Base-by-base conservation (phyloP, 352 stramenopile genomes). In the Globisporangium takayamanum region DNA sequence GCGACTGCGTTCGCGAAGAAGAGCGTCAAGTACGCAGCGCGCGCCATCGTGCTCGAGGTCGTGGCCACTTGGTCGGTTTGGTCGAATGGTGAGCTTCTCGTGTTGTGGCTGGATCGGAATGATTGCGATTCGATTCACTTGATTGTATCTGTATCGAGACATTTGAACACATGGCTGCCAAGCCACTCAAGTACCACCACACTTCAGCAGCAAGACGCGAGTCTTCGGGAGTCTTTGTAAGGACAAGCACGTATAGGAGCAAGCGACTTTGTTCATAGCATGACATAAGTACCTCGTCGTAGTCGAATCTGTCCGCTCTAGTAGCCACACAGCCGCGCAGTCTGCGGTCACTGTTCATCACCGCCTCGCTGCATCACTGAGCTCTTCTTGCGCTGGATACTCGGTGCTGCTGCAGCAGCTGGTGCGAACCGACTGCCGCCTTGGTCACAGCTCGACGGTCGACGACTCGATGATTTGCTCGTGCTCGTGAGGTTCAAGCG, bases 1-100 rank as follows among this genome's bases (percentile, higher is more conserved):
- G 58, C 60, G 25, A 73, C 57, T 39, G 79, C 68, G 62, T 70
- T 89, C 50, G 67, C 54, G 67, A 92, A 92, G 76, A 92, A 85
- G 53, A 89, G 74, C 66, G 68, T 67, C n/a, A 86, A 60, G 57
- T 88, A 87, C 52, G 63, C 73, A 10, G 71, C 53, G 30, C 77
- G 73, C 37, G 59, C 59, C 59, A 65, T 65, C 30, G 18, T 5
- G 67, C 3, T 69, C 41, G 39, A 44, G 39, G 39, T 44, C 39
- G 39, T 18, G 39, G 28, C 28, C 28, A 5, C 28, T 33, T 33
- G 28, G 28, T 33, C 5, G 28, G 2, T 33, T 33, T n/a, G 8
- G 2, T 46, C 6, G 41, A 46, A 20, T 46, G 14, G 28, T n/a
- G 41, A 2, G 14, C 41, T 46, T 5, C 6, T n/a, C 15, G 41